Evolutionary conservation across 768 basidiomycete species (phyloP).

Genomic region (Pisolithus orientalis): DNA sequence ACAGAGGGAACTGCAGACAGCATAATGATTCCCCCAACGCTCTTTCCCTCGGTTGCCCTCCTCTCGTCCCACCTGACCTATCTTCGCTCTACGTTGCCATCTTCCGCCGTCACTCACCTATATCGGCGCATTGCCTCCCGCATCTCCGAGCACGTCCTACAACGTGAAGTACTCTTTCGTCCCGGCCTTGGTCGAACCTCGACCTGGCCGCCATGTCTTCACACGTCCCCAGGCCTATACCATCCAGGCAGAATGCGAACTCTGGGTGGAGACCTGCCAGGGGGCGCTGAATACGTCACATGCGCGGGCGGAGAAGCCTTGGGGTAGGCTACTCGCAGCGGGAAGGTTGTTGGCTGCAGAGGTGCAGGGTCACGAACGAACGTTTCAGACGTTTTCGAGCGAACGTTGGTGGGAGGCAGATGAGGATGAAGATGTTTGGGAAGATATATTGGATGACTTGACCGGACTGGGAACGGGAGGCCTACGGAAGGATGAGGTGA

Average conservation of each 20-base stretch:
- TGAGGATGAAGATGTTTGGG: conserved; percentile 38
- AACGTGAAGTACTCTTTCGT: conserved; percentile 76
- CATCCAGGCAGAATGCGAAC: conserved; percentile 65
- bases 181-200: conserved; percentile 50
- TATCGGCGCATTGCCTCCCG: conserved; percentile 72
- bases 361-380: conserved; percentile 28
- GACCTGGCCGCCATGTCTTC: conserved; percentile 10
- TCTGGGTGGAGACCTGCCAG: conserved; percentile 80
- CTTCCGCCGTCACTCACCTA: conserved; percentile 46
- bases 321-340: conserved; percentile 67
- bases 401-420: not conserved
- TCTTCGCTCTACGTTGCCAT: conserved; percentile 60
- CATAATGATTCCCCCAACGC: conserved; percentile 56
- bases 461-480: conserved; percentile 56
- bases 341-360: conserved; percentile 62
- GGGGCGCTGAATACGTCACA: conserved; percentile 43
- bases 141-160: conserved; percentile 72
- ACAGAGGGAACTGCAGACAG: conserved; percentile 14
- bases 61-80: conserved; percentile 75
- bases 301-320: conserved; percentile 63
- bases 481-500: conserved; percentile 55
- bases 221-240: conserved; percentile 45
- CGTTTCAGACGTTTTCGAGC: conserved; percentile 11
- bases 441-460: conserved; percentile 36
- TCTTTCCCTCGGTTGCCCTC: conserved; percentile 71